Conservation (phyloP, 805 yeast genomes). For the Yarrowia sp. region DNA sequence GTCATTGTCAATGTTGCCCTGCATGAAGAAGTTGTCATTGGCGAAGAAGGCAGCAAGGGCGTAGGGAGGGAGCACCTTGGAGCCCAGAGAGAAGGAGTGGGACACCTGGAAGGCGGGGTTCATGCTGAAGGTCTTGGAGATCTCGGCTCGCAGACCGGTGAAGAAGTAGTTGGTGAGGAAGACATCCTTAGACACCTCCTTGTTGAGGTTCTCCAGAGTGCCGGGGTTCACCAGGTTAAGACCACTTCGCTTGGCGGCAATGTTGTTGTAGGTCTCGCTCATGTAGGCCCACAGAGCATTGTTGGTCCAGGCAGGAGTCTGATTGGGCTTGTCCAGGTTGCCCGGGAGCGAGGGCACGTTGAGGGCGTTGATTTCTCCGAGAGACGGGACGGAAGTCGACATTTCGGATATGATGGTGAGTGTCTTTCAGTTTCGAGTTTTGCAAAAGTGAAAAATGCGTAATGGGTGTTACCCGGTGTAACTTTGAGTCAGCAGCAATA, state of each 20-base stretch:
- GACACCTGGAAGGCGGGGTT: slow-evolving; percentile 96
- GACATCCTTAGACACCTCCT: slow-evolving; percentile 92
- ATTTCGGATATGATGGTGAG: slow-evolving; percentile 17
- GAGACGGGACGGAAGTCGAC: slow-evolving; percentile 30
- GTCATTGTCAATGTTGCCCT: slow-evolving; percentile 89
- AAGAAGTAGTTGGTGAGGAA: slow-evolving; percentile 84
- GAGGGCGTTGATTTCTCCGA: slow-evolving; percentile 33
- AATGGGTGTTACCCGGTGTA: slow-evolving; percentile 12
- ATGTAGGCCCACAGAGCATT: slow-evolving; percentile 79
- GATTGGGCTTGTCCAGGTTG: slow-evolving; percentile 22
- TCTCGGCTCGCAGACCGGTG: slow-evolving; percentile 94
- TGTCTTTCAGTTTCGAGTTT: slow-evolving; percentile 8
- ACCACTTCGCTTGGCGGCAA: slow-evolving; percentile 74
- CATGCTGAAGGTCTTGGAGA: slow-evolving; percentile 84
- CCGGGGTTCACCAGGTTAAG: slow-evolving; percentile 89
- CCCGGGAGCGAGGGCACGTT: slow-evolving; percentile 28
- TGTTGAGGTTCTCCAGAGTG: slow-evolving; percentile 85
- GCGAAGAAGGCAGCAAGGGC: slow-evolving; percentile 89
- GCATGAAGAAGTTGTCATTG: slow-evolving; percentile 76
- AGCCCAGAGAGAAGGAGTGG: slow-evolving; percentile 87
- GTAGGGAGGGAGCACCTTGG: slow-evolving; percentile 80
- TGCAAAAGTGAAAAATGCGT: slow-evolving; percentile 19
- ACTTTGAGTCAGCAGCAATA: slow-evolving; percentile 18
- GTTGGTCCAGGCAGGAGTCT: slow-evolving; percentile 55
- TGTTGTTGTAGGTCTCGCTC: slow-evolving; percentile 67